Base-by-base conservation (phyloP, 805 yeast genomes). In the Metschnikowia gelsemii region DNA sequence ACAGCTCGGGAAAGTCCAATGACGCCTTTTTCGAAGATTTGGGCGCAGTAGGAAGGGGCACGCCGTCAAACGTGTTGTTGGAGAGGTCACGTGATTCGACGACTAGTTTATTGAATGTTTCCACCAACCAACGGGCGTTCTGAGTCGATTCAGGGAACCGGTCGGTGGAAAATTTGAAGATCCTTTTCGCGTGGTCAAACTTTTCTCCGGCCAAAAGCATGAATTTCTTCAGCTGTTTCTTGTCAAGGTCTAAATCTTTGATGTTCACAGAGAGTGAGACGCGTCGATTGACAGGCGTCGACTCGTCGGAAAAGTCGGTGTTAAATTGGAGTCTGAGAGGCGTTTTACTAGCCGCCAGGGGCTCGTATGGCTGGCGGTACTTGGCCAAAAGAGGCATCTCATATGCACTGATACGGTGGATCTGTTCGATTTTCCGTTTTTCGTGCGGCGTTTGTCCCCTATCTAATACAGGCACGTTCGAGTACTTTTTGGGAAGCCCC, bases 361-460 rank as follows among this genome's bases (percentile, higher is more conserved):
- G 82, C 24, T 56, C 61, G 67, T 86, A 90, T 45, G 72, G 74
- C 62, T 84, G 80, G 52, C 91, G 82, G 59, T 74, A 85, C 61
- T 87, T 80, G 30, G 82, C 80, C 49, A 93, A 72, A 42, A 80
- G 75, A 5, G 99, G 99, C 72, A 91, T 75, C 61, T 91, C 98
- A 65, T 84, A 91, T 0, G 97, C 96, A 8, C 95, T 87, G 32
- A 87, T 72, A 54, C 97, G 76, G 57, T 82, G 82, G 55, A 82
- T 80, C 49, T 84, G 79, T 52, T 95, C 80, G 52, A 78, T 80
- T 50, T 79, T 83, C 57, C 97, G 77, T 55, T 80, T 86, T 37
- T 66, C 59, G 46, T 67, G 71, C 2, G 69, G 66, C 11, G 62
- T 61, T n/a, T 51, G 48, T 14, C 74, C 74, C 32, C 56, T 55